Evolutionary conservation across 108 stramenopile genomes (phyloP), one percentile per base, ranked within the genome.

Genomic region (Nannochloropsis salina): DNA sequence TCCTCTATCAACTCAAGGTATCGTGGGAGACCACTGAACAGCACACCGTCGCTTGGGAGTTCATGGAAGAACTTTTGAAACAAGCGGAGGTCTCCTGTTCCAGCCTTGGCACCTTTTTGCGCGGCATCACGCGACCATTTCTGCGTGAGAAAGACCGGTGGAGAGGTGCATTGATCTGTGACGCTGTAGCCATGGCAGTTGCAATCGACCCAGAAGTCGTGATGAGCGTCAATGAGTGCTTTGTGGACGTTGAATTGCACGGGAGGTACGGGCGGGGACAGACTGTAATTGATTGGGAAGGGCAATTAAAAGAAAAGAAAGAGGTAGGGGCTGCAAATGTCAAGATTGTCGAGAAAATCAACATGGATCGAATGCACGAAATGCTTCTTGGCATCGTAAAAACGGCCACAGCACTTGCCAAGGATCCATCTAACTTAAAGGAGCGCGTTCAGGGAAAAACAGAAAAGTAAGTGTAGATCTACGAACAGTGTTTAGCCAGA

Each of bases 261-360:
- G 82, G 82, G 42, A 9, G 20, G 44, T 45, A 44, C 20, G 44
- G 44, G 42, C 18, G 82, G 44, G 82, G 82, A 9, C 82, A 82
- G 82, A 82, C 82, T 5, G 82, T 82, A 20, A 45, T 82, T 44
- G 82, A 82, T 82, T 82, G 82, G 82, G 82, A 74, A n/a, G 61
- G 61, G 61, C 61, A 74, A n/a, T n/a, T 74, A n/a, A 74, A n/a
- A 6, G 61, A 2, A 8, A 74, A 74, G 61, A 31, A 0, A 31
- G 61, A 74, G 61, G 61, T 15, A n/a, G n/a, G n/a, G 61, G 61
- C 15, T 15, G 61, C 61, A 8, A 74, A 74, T 74, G 61, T 74
- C 20, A 15, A n/a, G n/a, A n/a, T 74, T 15, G 8, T 74, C 0
- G 61, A 74, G 6, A n/a, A 15, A n/a, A 74, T 74, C 3, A n/a